Evolutionary conservation across 306 rosid genomes (phyloP).

Genomic region (Inga laurina): DNA sequence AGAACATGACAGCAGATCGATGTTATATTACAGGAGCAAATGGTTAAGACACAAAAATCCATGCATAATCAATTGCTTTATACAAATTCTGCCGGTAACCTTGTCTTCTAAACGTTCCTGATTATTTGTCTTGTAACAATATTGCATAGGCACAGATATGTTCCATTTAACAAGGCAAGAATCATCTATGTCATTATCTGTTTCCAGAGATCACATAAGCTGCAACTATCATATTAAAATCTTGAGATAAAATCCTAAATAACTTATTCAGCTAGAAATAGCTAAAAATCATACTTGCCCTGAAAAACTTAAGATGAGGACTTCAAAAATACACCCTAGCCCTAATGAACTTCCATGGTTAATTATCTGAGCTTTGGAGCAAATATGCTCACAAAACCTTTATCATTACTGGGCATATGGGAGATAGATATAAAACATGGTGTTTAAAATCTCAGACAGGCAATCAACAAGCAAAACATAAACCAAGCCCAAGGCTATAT

Average conservation of each 20-base stretch:
- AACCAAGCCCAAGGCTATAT: neutral
- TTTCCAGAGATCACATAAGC: neutral
- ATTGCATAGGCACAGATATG: neutral
- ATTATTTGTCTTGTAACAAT: conserved; percentile 8
- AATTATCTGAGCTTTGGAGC: neutral
- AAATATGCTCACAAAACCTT: neutral
- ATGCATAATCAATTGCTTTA: conserved; percentile 1
- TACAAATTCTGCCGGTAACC: neutral
- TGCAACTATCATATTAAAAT: conserved; percentile 18
- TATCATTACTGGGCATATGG: neutral
- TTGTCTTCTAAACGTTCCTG: neutral
- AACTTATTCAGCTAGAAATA: neutral
- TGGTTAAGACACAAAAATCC: neutral
- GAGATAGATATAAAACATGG: conserved; percentile 1
- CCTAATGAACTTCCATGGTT: neutral
- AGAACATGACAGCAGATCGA: neutral
- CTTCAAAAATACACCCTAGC: neutral
- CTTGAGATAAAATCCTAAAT: neutral
- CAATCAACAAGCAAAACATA: neutral
- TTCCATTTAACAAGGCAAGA: conserved; percentile 15
- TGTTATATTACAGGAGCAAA: neutral
- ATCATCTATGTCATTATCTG: conserved; percentile 18
- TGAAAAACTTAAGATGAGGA: neutral
- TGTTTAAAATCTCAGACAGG: conserved; percentile 13
- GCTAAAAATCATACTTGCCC: neutral